These are phyloP conservation scores for Gautieria morchelliformis DNA, from an alignment of 768 basidiomycete genomes.

Conservation along the genomic window DNA sequence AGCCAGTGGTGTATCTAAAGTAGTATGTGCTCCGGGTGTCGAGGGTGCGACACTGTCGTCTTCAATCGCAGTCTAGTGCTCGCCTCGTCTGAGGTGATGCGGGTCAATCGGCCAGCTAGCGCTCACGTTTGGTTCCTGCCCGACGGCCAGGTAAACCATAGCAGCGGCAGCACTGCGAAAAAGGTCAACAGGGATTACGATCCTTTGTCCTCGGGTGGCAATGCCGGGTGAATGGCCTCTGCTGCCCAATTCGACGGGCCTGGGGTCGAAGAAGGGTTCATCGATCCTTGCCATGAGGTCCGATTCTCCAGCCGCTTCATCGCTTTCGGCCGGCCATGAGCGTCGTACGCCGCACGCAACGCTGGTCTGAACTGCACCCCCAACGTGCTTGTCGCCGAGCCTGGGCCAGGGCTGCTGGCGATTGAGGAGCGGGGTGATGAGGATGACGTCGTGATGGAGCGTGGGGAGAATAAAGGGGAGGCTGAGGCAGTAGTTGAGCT, in stretches of 20 bases:
- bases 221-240: background rate
- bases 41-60: too few species aligned
- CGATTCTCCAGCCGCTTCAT: constrained; percentile 47
- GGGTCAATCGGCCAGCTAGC: too few species aligned
- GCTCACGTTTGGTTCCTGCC: too few species aligned
- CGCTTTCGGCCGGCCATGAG: constrained; percentile 74
- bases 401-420: background rate
- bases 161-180: too few species aligned
- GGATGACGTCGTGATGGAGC: background rate
- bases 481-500: background rate
- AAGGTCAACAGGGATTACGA: too few species aligned
- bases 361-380: constrained; percentile 22
- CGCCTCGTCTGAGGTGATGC: too few species aligned
- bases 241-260: background rate
- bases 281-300: background rate
- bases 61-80: too few species aligned
- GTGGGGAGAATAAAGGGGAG: constrained; percentile 6
- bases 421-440: background rate
- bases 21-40: too few species aligned
- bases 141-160: too few species aligned
- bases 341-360: constrained; percentile 73
- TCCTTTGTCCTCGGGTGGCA: background rate
- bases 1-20: too few species aligned
- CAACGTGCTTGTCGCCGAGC: constrained; percentile 9
- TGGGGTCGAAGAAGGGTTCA: background rate